These are phyloP conservation scores for Saprolegnia diclina DNA, from an alignment of 352 stramenopile species.

Conservation along the genomic window DNA sequence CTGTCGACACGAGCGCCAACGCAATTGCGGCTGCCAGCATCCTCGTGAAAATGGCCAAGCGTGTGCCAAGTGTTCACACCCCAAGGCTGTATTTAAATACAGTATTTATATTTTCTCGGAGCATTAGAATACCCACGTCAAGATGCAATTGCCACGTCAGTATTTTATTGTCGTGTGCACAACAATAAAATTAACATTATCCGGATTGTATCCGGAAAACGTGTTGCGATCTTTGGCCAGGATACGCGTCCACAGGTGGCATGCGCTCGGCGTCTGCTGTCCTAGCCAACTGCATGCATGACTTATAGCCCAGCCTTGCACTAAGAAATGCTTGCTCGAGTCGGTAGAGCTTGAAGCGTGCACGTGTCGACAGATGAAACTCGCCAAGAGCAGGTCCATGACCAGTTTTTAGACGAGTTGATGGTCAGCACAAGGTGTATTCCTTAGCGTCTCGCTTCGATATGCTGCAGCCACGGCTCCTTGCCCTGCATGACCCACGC, in stretches of 20 bases:
- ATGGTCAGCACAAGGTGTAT: no score
- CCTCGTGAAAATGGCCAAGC: background rate
- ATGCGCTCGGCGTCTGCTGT: background rate
- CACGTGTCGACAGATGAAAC: no score
- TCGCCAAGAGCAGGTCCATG: no score
- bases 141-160: background rate
- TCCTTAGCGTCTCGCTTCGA: no score
- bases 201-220: background rate
- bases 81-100: background rate
- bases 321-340: no score
- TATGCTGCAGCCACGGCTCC: no score
- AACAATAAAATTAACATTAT: background rate
- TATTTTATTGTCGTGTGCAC: background rate
- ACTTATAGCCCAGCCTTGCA: no score
- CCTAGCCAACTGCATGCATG: no score
- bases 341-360: no score
- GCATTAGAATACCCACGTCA: background rate
- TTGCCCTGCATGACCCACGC: background rate
- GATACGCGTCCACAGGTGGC: background rate
- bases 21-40: background rate
- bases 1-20: background rate
- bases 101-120: background rate
- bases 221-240: background rate
- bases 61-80: background rate
- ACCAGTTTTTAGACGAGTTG: no score